These are phyloP conservation scores for Apiotrichum mycotoxinovorans DNA, from an alignment of 1,284 basidiomycete species.

Conservation along the genomic window DNA sequence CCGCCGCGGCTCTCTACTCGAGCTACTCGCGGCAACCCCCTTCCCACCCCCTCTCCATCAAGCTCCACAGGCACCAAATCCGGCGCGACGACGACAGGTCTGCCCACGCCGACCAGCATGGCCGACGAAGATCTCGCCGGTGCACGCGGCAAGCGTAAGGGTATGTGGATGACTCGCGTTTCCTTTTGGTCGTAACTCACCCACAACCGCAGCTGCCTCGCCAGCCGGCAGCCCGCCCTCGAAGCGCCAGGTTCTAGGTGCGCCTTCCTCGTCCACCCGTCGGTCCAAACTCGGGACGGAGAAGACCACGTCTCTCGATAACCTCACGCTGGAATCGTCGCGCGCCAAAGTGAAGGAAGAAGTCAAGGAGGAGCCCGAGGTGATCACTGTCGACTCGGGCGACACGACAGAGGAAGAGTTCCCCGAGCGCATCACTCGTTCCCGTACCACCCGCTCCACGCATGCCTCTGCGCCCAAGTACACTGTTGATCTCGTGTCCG, in stretches of 20 bases:
- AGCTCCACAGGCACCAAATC: background rate
- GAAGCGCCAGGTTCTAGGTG: constrained; percentile 27
- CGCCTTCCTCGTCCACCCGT: constrained; percentile 24
- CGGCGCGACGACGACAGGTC: background rate
- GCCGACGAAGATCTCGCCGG: background rate
- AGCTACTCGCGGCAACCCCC: background rate
- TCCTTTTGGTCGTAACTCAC: background rate
- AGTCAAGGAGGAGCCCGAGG: background rate
- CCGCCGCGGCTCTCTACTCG: background rate
- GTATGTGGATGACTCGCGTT: background rate
- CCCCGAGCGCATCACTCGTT: background rate
- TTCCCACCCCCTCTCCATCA: background rate
- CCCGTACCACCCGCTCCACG: background rate
- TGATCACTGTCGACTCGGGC: background rate
- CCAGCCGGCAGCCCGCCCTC: background rate
- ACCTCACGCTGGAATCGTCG: constrained; percentile 33
- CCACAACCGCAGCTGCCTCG: background rate
- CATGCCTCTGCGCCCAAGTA: background rate
- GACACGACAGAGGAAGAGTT: constrained; percentile 2
- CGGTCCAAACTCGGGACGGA: constrained; percentile 34
- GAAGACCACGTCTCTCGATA: constrained; percentile 39
- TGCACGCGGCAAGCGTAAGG: background rate
- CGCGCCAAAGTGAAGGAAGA: constrained; percentile 5
- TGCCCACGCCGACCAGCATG: constrained; percentile 1
- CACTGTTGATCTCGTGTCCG: background rate